A percentile compares a stretch with the other conserved stretches of the same genome.
These are phyloP conservation scores for Amphibolis antarctica DNA, from an alignment of 106 monocot genomes.

Conservation along the genomic window DNA sequence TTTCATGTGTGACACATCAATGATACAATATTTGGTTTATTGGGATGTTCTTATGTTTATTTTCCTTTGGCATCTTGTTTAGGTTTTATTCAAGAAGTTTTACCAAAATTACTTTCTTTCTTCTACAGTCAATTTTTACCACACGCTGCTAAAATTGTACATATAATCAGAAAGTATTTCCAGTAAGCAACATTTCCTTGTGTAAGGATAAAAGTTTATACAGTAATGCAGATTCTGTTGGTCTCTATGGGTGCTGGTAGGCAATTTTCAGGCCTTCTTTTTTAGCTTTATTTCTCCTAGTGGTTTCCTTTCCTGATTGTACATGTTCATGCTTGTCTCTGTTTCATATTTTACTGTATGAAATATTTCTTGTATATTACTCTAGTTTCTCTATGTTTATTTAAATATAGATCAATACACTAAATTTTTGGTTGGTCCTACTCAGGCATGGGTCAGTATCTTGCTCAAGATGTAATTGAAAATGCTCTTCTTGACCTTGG, in stretches of 20 bases:
- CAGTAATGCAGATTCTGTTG: constrained; percentile 46
- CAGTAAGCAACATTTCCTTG: constrained; percentile 40
- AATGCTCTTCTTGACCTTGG: constrained; percentile 58
- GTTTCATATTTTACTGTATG: background rate
- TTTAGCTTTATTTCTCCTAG: background rate
- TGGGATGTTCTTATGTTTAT: too few relatives aligned
- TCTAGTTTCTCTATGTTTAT: background rate
- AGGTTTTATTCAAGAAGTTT: background rate
- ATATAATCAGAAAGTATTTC: constrained; percentile 50
- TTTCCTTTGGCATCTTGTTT: background rate
- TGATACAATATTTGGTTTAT: too few relatives aligned
- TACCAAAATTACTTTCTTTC: background rate
- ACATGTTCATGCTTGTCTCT: background rate
- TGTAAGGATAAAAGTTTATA: constrained; percentile 74
- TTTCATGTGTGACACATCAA: too few relatives aligned
- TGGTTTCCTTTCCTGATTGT: too few relatives aligned
- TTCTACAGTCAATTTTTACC: constrained; percentile 67
- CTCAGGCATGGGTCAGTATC: constrained; percentile 58
- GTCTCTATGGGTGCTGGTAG: constrained; percentile 82
- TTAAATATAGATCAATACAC: background rate
- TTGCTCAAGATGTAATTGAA: constrained; percentile 43
- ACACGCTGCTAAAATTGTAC: constrained; percentile 47
- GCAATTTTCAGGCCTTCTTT: constrained; percentile 3
- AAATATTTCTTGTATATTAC: background rate
- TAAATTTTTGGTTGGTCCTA: constrained; percentile 1